Base-by-base conservation (phyloP, 208 protist species). In the Crithidia bombi region DNA sequence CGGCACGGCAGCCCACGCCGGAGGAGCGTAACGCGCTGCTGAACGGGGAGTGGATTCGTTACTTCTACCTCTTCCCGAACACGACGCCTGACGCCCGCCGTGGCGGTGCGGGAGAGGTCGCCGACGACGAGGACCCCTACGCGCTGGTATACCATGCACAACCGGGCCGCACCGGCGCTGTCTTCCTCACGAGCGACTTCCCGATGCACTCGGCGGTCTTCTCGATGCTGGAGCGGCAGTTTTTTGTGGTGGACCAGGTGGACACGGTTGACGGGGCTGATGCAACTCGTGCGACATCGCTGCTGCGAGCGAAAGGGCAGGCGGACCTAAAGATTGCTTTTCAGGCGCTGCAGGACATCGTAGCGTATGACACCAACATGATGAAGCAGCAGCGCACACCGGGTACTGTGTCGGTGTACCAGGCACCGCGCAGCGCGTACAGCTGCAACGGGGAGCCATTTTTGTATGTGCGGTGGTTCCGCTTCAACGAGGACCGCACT, bases 381-480 rank as follows among this genome's bases (percentile, higher is more conserved):
- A 64, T 87, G 63, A 94, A 95, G 72, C 87, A 92, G 74, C 86
- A 82, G 21, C 87, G 90, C n/a, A 75, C 87, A 21, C 92, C 89
- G n/a, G 89, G 89, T 25, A 87, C 84, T 0, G 69, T 94, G 32
- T 91, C 89, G 1, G 81, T 96, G 10, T 95, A 95, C 65, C 85
- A 89, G 39, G 70, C 87, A 5, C 75, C 92, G 23, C 83, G 82
- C 51, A 92, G 80, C 49, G 81, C 83, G 39, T 80, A 85, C 62
- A 83, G 81, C 25, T 85, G 73, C 59, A 77, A 87, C 25, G 85
- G 81, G 15, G 85, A 89, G 66, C 86, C 89, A 12, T 85, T 92
- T 65, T 56, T 94, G 10, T 96, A 90, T 73, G 85, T 96, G 52
- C 92, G 92, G 25, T 96, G 89, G 89, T 94, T 95, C 71, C 89